Evolutionary conservation across 2,329 filamentous ascomycete genomes (phyloP).

Genomic region (Trichophyton rubrum): DNA sequence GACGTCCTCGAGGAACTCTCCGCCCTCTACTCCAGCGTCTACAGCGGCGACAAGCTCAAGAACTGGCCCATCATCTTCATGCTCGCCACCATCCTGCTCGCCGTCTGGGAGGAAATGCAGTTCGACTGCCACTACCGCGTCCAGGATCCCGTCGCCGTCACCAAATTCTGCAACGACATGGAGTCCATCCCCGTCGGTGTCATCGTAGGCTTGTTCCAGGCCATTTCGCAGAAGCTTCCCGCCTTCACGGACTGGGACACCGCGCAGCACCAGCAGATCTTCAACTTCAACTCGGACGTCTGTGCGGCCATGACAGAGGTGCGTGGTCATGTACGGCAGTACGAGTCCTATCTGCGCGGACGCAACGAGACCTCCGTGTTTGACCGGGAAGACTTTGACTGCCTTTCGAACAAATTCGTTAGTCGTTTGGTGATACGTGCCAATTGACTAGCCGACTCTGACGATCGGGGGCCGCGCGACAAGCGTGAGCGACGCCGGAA

Average conservation of each 20-base stretch:
- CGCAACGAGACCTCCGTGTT: slow-evolving; percentile 64
- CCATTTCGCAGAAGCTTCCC: slow-evolving; percentile 92
- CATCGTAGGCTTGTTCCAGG: slow-evolving; percentile 91
- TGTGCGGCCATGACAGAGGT: slow-evolving; percentile 97
- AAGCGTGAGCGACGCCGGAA: not conserved
- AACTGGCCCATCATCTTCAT: slow-evolving; percentile 99
- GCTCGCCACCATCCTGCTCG: slow-evolving; percentile 80
- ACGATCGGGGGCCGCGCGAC: not conserved
- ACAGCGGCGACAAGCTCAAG: slow-evolving; percentile 93
- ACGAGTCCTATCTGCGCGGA: slow-evolving; percentile 73
- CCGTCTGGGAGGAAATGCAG: slow-evolving; percentile 97
- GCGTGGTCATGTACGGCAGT: slow-evolving; percentile 78
- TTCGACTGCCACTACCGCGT: slow-evolving; percentile 96
- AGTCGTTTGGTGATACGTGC: slow-evolving; percentile 93
- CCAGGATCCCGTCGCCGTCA: slow-evolving; percentile 67
- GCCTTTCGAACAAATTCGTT: slow-evolving; percentile 90
- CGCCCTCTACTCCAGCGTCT: slow-evolving; percentile 86
- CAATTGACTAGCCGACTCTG: slow-evolving; percentile 42
- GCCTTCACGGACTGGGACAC: slow-evolving; percentile 92
- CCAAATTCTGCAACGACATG: slow-evolving; percentile 96
- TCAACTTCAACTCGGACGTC: slow-evolving; percentile 82
- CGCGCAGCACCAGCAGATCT: slow-evolving; percentile 73
- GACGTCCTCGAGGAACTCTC: slow-evolving; percentile 92
- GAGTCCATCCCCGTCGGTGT: slow-evolving; percentile 91
- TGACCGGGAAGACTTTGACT: slow-evolving; percentile 86